Evolutionary conservation across 129 eudicot species (phyloP).

Genomic region (sunflower (Helianthus annuus)): DNA sequence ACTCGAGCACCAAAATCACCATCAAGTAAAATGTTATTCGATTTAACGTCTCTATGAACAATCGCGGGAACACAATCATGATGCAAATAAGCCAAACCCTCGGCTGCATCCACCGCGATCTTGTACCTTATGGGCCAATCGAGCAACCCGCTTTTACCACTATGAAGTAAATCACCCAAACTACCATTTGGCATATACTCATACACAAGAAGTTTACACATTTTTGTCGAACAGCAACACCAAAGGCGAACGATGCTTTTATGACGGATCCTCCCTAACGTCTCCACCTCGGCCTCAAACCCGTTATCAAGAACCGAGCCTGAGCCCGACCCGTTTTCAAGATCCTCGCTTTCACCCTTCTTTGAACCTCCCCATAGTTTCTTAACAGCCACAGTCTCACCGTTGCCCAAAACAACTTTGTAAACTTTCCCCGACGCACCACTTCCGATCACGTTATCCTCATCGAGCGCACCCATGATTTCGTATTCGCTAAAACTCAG

Average conservation of each 20-base stretch:
- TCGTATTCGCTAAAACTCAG: conserved; percentile 77
- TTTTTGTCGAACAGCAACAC: conserved; percentile 85
- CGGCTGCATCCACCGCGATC: conserved; percentile 88
- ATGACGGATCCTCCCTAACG: conserved; percentile 88
- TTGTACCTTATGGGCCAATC: conserved; percentile 84
- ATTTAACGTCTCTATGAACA: conserved; percentile 86
- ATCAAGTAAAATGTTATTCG: conserved; percentile 80
- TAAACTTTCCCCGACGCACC: conserved; percentile 96
- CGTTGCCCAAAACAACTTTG: conserved; percentile 71
- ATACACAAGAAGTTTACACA: conserved; percentile 80
- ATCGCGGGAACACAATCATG: conserved; percentile 94
- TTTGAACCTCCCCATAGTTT: conserved; percentile 75
- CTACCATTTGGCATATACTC: conserved; percentile 97
- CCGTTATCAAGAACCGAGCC: conserved; percentile 46
- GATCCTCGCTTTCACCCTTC: conserved; percentile 42
- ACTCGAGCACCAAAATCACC: conserved; percentile 84
- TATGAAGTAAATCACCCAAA: conserved; percentile 81
- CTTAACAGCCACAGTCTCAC: conserved; percentile 89
- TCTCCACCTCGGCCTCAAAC: conserved; percentile 87
- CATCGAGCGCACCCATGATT: conserved; percentile 75
- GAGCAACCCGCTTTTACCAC: conserved; percentile 70
- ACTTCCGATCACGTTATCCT: conserved; percentile 80
- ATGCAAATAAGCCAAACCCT: conserved; percentile 88
- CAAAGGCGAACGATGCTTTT: conserved; percentile 81
- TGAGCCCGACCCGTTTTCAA: conserved; percentile 43